Percentiles rank a stretch among this genome's conserved stretches.
These are phyloP conservation scores for Westerdykella ornata DNA, from an alignment of 2,329 filamentous ascomycete genomes.

Conservation along the genomic window DNA sequence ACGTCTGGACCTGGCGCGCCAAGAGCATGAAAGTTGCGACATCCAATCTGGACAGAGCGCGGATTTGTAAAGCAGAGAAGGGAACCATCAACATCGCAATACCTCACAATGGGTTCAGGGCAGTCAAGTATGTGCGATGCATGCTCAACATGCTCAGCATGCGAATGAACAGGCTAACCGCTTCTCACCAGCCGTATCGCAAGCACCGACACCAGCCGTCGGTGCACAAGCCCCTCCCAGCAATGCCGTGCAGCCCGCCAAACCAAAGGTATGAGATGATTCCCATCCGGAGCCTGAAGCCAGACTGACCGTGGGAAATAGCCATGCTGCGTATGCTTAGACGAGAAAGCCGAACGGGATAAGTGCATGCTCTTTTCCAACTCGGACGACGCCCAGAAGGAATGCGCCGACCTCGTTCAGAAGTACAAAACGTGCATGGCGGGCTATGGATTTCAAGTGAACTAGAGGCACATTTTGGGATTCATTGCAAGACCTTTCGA, in stretches of 20 bases:
- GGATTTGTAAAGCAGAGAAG: neutral
- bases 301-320: slow-evolving; percentile 34
- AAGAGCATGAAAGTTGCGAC: slow-evolving; percentile 11
- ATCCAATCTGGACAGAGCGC: slow-evolving; percentile 3
- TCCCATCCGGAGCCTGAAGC: neutral
- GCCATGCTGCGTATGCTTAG: slow-evolving; percentile 97
- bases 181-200: slow-evolving; percentile 5
- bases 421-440: slow-evolving; percentile 90
- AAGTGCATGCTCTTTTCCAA: slow-evolving; percentile 99
- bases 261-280: slow-evolving; percentile 37
- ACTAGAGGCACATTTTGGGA: slow-evolving; percentile 3
- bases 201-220: slow-evolving; percentile 40
- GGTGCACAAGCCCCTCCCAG: slow-evolving; percentile 38
- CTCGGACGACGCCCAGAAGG: slow-evolving; percentile 69
- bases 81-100: neutral
- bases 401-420: slow-evolving; percentile 75
- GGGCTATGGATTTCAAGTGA: slow-evolving; percentile 75
- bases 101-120: slow-evolving; percentile 29
- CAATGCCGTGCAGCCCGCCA: slow-evolving; percentile 32
- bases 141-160: neutral
- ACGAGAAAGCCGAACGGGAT: slow-evolving; percentile 86
- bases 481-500: neutral
- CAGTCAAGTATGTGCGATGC: slow-evolving; percentile 13
- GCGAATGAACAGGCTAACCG: slow-evolving; percentile 9
- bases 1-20: slow-evolving; percentile 13